Percentiles rank a stretch among this genome's conserved stretches.
Evolutionary conservation across 305 asterid genomes (phyloP).

Genomic region (Fraxinus ornus): DNA sequence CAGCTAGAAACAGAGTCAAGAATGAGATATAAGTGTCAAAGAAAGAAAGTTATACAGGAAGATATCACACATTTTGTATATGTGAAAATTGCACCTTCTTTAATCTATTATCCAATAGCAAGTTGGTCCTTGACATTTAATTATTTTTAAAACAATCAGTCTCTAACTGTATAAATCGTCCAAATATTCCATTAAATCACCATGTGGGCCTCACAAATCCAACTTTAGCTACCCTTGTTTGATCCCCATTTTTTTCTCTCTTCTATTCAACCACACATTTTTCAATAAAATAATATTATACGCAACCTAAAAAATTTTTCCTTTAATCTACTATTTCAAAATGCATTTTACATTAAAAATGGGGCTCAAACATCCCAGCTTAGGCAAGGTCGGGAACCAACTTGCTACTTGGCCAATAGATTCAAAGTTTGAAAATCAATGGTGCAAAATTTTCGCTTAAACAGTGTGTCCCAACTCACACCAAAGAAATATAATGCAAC

Average conservation of each 20-base stretch:
- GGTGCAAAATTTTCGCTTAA: background rate
- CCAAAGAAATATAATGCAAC: background rate
- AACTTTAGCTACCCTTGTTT: background rate
- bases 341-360: too few relatives aligned
- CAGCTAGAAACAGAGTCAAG: conserved; percentile 1
- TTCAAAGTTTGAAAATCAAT: background rate
- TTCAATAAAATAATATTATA: too few relatives aligned
- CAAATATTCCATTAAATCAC: background rate
- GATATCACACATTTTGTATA: background rate
- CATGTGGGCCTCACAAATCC: background rate
- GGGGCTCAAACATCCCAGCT: background rate
- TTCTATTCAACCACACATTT: too few relatives aligned
- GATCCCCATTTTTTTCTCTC: too few relatives aligned
- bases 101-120: background rate
- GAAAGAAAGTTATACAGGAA: background rate
- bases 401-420: background rate
- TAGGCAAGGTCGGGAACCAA: background rate
- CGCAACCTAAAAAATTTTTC: too few relatives aligned
- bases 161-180: background rate
- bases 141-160: background rate
- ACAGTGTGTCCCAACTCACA: background rate
- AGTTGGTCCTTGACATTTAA: background rate
- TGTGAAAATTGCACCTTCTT: background rate
- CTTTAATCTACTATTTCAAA: too few relatives aligned
- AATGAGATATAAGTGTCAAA: background rate